phyloP scores from a whole-genome alignment of 148 eudicot species.

The Nepenthes gracilis region DNA sequence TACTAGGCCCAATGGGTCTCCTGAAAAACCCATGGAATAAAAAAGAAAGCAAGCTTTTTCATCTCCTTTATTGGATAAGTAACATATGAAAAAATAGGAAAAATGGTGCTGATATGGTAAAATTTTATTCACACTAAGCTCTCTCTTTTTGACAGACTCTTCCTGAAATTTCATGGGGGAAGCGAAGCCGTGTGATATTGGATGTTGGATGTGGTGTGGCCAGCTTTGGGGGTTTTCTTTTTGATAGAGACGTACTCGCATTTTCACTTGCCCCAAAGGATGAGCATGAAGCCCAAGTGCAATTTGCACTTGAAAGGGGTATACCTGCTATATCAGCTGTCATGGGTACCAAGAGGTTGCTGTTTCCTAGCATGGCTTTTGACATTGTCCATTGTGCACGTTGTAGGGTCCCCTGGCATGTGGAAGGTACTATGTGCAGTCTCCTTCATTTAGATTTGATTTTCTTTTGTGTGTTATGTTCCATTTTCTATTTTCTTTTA shows the following conservation, averaged over 20 bases:
- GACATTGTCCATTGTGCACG: constrained; percentile 77
- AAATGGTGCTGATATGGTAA: too few species aligned
- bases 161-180: constrained; percentile 59
- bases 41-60: too few species aligned
- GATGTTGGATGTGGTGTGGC: constrained; percentile 87
- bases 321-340: constrained; percentile 71
- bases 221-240: constrained; percentile 73
- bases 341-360: constrained; percentile 62
- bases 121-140: too few species aligned
- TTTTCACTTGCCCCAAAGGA: constrained; percentile 82
- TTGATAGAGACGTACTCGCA: constrained; percentile 58
- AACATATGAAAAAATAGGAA: too few species aligned
- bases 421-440: constrained; percentile 31
- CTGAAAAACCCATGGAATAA: too few species aligned
- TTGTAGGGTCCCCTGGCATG: constrained; percentile 77
- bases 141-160: constrained; percentile 20
- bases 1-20: too few species aligned
- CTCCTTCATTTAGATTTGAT: not conserved
- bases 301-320: constrained; percentile 77
- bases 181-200: constrained; percentile 43
- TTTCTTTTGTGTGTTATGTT: not conserved
- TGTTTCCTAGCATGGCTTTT: constrained; percentile 53
- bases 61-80: too few species aligned
- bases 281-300: constrained; percentile 77
- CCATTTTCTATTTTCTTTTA: not conserved